Conservation (phyloP, 78 protist species). For the Cavenderia fasciculata region DNA sequence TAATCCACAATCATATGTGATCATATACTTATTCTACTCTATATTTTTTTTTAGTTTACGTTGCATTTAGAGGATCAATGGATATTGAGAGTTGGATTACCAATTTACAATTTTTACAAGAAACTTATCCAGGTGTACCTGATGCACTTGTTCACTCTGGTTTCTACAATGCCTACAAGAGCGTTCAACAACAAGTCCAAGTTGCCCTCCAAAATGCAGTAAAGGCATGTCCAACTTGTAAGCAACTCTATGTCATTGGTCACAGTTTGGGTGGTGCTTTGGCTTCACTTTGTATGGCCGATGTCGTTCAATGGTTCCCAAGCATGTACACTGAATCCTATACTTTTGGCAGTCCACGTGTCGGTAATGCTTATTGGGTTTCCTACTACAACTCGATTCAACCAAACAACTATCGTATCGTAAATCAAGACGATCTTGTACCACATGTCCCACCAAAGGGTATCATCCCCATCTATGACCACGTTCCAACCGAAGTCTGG, state of each 20-base stretch:
- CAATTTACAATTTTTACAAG: slow-evolving; percentile 32
- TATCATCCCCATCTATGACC: slow-evolving; percentile 14
- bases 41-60: not conserved
- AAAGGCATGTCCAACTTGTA: slow-evolving; percentile 2
- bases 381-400: slow-evolving; percentile 30
- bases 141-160: slow-evolving; percentile 63
- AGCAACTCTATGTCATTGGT: slow-evolving; percentile 5
- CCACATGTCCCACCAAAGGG: slow-evolving; percentile 63
- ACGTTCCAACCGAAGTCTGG: slow-evolving; percentile 54
- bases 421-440: slow-evolving; percentile 34
- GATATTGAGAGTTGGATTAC: slow-evolving; percentile 65
- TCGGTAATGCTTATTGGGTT: slow-evolving; percentile 24
- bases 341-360: slow-evolving; percentile 61
- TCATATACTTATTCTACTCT: not conserved
- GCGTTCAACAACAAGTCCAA: slow-evolving; percentile 26
- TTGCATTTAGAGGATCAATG: slow-evolving; percentile 62
- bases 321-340: not conserved
- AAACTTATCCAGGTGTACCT: slow-evolving; percentile 6
- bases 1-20: not conserved
- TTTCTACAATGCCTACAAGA: slow-evolving; percentile 45
- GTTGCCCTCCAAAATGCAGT: not conserved
- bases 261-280: slow-evolving; percentile 68
- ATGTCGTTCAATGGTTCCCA: slow-evolving; percentile 8
- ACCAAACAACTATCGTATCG: slow-evolving; percentile 18
- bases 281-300: slow-evolving; percentile 34